A percentile compares a stretch with the other conserved stretches of the same genome.
Evolutionary conservation across 805 yeast species (phyloP).

Genomic region (Dipodascus albidus): DNA sequence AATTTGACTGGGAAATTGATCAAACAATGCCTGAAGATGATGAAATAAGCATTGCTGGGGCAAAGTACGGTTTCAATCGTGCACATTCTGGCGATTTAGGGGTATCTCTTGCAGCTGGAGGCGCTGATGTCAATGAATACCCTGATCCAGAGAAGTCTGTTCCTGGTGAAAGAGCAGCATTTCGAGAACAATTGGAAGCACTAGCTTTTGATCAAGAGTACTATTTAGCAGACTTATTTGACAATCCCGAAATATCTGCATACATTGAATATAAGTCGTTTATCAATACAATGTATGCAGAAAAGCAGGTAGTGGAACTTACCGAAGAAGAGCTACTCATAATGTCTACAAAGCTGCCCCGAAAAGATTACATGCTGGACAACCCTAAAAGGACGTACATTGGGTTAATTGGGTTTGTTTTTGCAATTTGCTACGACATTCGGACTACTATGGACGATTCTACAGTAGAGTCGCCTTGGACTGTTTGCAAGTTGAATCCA

Average conservation of each 20-base stretch:
- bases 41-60: conserved; percentile 17
- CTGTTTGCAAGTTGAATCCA: conserved; percentile 77
- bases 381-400: conserved; percentile 47
- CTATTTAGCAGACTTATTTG: conserved; percentile 69
- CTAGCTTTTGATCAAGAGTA: conserved; percentile 79
- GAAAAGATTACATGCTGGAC: conserved; percentile 40
- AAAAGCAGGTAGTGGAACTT: conserved; percentile 4
- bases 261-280: conserved; percentile 30
- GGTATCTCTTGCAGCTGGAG: conserved; percentile 51
- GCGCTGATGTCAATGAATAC: conserved; percentile 86
- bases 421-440: conserved; percentile 63
- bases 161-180: conserved; percentile 48
- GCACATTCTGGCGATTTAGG: conserved; percentile 50
- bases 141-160: conserved; percentile 65
- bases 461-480: conserved; percentile 88
- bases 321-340: conserved; percentile 32
- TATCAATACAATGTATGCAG: conserved; percentile 5
- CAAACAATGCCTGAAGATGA: conserved; percentile 36
- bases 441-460: conserved; percentile 62
- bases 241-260: conserved; percentile 43
- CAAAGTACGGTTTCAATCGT: conserved; percentile 72
- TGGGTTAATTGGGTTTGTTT: conserved; percentile 54
- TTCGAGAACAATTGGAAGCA: conserved; percentile 54
- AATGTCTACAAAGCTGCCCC: conserved; percentile 60
- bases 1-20: conserved; percentile 78